Evolutionary conservation across 1,284 basidiomycete genomes (phyloP), one percentile per base, ranked within the genome.

Genomic region (Moniliophthora roreri): DNA sequence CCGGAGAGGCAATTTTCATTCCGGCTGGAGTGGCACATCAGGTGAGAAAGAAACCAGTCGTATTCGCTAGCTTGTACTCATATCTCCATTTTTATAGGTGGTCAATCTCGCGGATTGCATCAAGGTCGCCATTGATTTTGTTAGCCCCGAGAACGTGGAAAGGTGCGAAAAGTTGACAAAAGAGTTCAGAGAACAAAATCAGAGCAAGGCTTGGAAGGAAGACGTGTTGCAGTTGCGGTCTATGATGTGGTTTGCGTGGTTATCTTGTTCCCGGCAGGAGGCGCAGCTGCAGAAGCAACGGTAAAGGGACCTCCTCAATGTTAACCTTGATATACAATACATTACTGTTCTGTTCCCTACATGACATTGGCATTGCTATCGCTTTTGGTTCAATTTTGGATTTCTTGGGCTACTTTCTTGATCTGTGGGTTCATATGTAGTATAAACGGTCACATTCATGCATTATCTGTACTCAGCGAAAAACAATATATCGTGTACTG

Each of bases 61-160:
- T 50, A 50, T 45, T 50, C 39, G 35, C 20, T 35, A 13, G 23
- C 28, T 55, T 44, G 1, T 24, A 9, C 32, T 55, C 2, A 49
- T 52, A 16, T 32, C 41, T 4, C 53, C 39, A 34, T 44, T 20
- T 42, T 48, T 41, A 36, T 59, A 91, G 83, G 90, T 92, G 6
- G 84, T 85, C 64, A 95, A 95, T 64, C 72, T 95, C 32, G 79
- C 92, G 10, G 93, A 97, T 68, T 96, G 92, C 67, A 88, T 98
- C 75, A 98, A 98, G 74, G 91, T 97, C 45, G 95, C 95, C n/a
- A 81, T 91, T 59, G 95, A 98, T 72, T 98, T 95, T 71, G 93
- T 98, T 58, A 93, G 89, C 71, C 89, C 93, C 13, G 91, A 98
- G 73, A 97, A 96, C 65, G 86, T 97, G 35, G 77, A 76, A 50